Evolutionary conservation across 495 filamentous ascomycete species (phyloP).

Genomic region (Aspergillus kassunensis): DNA sequence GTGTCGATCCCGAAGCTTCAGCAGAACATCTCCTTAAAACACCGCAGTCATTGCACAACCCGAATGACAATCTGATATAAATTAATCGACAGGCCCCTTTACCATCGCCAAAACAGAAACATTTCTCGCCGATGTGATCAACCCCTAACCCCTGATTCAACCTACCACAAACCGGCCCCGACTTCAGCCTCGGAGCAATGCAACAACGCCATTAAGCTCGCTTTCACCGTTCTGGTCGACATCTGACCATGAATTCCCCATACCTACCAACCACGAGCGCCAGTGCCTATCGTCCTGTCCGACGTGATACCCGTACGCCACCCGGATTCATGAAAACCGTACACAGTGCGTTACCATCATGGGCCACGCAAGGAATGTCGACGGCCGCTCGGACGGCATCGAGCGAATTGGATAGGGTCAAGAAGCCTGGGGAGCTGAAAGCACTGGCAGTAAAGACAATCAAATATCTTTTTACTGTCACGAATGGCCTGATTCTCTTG

Average conservation of each 20-base stretch:
- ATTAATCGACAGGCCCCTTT: neutral
- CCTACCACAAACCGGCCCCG: neutral
- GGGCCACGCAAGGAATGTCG: conserved; percentile 24
- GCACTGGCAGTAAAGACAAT: conserved; percentile 11
- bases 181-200: conserved; percentile 18
- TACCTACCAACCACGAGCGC: conserved; percentile 30
- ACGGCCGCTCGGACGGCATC: neutral
- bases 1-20: neutral
- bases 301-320: conserved; percentile 11
- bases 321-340: conserved; percentile 9
- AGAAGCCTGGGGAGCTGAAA: conserved; percentile 12
- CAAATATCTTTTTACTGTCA: conserved; percentile 48
- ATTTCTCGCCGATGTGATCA: neutral
- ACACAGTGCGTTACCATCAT: conserved; percentile 19
- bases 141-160: neutral
- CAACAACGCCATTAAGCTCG: conserved; percentile 8
- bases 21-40: neutral
- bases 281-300: conserved; percentile 28
- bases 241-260: conserved; percentile 38
- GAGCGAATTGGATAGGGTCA: conserved; percentile 11
- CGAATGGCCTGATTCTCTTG: conserved; percentile 60
- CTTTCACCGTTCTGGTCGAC: conserved; percentile 6
- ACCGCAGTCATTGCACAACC: neutral
- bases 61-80: neutral
- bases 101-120: neutral